phyloP scores from a whole-genome alignment of 1,139 yeast species.

The Sugiyamaella grinbergsii region DNA sequence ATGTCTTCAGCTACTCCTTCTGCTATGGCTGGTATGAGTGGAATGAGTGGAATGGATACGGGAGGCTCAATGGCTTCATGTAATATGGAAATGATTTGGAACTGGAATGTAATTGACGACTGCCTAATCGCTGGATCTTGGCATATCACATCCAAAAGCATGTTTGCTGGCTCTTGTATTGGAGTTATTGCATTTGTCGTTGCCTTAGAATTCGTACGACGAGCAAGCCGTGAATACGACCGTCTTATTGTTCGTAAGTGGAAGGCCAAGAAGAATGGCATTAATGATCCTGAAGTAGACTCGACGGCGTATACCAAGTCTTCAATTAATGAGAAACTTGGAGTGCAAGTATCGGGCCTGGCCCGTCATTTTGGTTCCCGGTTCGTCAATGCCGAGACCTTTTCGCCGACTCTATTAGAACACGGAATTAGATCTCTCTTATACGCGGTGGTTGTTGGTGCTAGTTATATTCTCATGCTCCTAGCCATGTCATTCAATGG shows the following conservation, averaged over 20 bases:
- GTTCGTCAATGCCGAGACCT: conserved; percentile 7
- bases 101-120: conserved; percentile 61
- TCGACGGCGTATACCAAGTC: background rate
- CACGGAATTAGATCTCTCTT: conserved; percentile 54
- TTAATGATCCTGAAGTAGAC: conserved; percentile 1
- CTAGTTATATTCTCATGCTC: conserved; percentile 65
- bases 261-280: conserved; percentile 19
- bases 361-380: conserved; percentile 6
- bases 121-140: conserved; percentile 66
- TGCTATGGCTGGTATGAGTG: conserved; percentile 13
- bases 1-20: conserved; percentile 10
- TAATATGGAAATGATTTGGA: conserved; percentile 52
- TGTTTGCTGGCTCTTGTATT: conserved; percentile 71
- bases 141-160: conserved; percentile 62
- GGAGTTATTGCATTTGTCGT: conserved; percentile 63
- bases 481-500: conserved; percentile 76
- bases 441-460: conserved; percentile 62
- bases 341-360: conserved; percentile 7
- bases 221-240: conserved; percentile 60
- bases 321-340: conserved; percentile 8
- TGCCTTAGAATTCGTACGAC: conserved; percentile 58
- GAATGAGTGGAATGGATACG: conserved; percentile 31
- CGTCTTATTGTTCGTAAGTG: conserved; percentile 42
- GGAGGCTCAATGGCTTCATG: conserved; percentile 31
- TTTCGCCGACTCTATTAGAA: conserved; percentile 48